phyloP scores from a whole-genome alignment of 768 basidiomycete genomes.

The Gloeopeniophorella convolvens region DNA sequence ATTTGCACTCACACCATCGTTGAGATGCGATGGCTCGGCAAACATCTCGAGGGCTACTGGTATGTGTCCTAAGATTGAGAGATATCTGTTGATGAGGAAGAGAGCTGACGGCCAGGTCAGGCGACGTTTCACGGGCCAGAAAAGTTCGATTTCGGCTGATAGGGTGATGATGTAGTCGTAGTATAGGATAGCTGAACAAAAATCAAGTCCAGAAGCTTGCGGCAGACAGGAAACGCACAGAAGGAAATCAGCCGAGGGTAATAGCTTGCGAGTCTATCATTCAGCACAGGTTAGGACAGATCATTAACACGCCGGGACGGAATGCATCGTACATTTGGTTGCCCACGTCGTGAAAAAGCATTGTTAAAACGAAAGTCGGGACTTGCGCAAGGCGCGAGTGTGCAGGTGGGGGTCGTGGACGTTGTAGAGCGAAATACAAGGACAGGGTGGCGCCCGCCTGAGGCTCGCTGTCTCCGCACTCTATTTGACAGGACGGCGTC shows the following conservation, averaged over 20 bases:
- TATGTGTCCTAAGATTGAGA: neutral
- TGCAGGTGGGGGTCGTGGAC: too few relatives aligned
- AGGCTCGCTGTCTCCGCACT: too few relatives aligned
- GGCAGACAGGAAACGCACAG: neutral
- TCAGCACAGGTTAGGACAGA: too few relatives aligned
- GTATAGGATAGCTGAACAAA: neutral
- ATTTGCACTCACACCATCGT: too few relatives aligned
- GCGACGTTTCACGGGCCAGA: neutral
- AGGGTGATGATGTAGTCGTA: neutral
- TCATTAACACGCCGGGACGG: too few relatives aligned
- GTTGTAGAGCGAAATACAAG: too few relatives aligned
- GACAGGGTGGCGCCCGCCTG: too few relatives aligned
- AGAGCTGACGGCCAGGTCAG: neutral
- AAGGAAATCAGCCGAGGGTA: neutral
- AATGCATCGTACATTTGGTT: too few relatives aligned
- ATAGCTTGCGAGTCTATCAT: neutral
- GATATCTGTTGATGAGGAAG: neutral
- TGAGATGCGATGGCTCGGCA: neutral
- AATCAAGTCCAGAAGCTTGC: neutral
- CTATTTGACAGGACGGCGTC: too few relatives aligned
- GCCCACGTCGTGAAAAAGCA: too few relatives aligned
- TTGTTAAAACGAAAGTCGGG: too few relatives aligned
- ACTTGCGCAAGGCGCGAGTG: too few relatives aligned
- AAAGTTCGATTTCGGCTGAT: neutral
- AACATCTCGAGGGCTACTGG: neutral